These are phyloP conservation scores for Volvox reticuliferus DNA, from an alignment of 139 green algal genomes.

Conservation along the genomic window DNA sequence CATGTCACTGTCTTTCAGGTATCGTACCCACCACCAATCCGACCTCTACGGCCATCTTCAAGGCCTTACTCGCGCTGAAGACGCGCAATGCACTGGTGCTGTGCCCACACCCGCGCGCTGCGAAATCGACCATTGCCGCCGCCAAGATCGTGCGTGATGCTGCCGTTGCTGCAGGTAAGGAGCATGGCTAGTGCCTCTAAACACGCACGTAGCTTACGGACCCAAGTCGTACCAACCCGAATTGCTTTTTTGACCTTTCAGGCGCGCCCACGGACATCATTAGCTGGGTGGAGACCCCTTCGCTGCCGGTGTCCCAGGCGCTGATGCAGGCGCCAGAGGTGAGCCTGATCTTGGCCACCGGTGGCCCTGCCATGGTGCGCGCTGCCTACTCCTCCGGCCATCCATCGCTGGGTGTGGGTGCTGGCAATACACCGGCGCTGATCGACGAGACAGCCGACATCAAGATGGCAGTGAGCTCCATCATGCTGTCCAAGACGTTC, in stretches of 20 bases:
- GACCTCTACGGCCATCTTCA: conserved; percentile 80
- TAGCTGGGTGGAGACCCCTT: conserved; percentile 74
- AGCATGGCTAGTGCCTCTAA: too few relatives aligned
- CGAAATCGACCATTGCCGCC: conserved; percentile 68
- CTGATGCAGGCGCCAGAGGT: conserved; percentile 77
- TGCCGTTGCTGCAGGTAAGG: conserved; percentile 67
- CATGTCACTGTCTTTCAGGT: conserved; percentile 46
- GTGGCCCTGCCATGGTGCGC: conserved; percentile 78
- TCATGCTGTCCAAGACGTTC: conserved; percentile 79
- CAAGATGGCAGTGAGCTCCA: conserved; percentile 64
- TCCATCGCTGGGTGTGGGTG: conserved; percentile 78
- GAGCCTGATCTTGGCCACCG: conserved; percentile 76
- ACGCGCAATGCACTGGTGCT: conserved; percentile 80
- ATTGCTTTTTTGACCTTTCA: neutral
- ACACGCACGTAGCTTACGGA: too few relatives aligned
- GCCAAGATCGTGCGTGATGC: conserved; percentile 74
- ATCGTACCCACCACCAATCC: conserved; percentile 83
- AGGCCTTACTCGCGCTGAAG: conserved; percentile 76
- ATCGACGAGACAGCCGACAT: conserved; percentile 79
- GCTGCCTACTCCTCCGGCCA: conserved; percentile 78
- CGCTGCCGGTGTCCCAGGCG: conserved; percentile 65
- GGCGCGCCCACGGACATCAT: conserved; percentile 72
- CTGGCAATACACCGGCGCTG: conserved; percentile 80
- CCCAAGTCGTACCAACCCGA: too few relatives aligned
- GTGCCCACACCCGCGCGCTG: conserved; percentile 75